Base-by-base conservation (phyloP, 2,329 filamentous ascomycete species). In the Fusarium metavorans region DNA sequence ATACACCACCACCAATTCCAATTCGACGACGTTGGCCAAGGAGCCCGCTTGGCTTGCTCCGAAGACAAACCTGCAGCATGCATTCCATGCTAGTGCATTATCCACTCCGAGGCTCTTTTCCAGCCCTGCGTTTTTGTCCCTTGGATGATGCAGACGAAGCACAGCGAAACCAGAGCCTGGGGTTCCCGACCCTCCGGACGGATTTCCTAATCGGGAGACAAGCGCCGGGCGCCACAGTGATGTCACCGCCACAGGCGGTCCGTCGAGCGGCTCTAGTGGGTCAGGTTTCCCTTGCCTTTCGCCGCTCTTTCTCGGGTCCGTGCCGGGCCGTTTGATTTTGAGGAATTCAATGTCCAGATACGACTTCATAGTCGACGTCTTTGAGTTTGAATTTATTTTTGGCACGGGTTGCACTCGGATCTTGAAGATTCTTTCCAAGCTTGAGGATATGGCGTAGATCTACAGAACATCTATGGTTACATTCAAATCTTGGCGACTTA, bases 261-360 rank as follows among this genome's bases (percentile, higher is more conserved):
- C 63, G 62, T 59, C 72, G 64, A 64, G 52, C 68, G 75, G 67
- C 37, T 64, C 58, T 54, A 56, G 72, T 77, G 74, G 76, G 58
- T 64, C 65, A 11, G 45, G 34, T 56, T 39, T 48, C 30, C 64
- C 65, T 43, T 37, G 41, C 5, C 25, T 61, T 45, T 50, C 45
- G 59, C 60, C 58, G 68, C 45, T 52, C 61, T 59, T 56, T 58
- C 27, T 70, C 74, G 67, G 76, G 64, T 66, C 69, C 74, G 76
- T 61, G 57, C 72, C 76, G 76, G 68, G 67, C 66, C 56, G 64
- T 52, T 30, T 41, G 61, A 18, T 39, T 50, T 57, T 39, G 59
- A 54, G 61, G 25, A 30, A 35, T 66, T 34, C 48, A 43, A 43
- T 73, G 60, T 54, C 43, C 57, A 58, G 50, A 41, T 20, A 39